phyloP scores from a whole-genome alignment of 2,329 filamentous ascomycete genomes.

The Diaporthe citriasiana region DNA sequence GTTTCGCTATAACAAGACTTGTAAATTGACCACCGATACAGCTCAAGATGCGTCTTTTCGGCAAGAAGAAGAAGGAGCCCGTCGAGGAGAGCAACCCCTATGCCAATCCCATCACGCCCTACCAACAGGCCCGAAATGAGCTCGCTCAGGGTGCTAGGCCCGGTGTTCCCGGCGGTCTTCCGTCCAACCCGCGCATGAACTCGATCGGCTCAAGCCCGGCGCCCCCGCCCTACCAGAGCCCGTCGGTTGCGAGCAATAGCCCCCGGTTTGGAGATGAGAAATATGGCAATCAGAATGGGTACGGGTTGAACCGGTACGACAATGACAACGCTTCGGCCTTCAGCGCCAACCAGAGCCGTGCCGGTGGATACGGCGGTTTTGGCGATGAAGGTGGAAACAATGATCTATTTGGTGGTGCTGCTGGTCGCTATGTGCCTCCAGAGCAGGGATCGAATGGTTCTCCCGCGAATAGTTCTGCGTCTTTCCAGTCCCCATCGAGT shows the following conservation, averaged over 20 bases:
- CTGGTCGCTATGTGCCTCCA: constrained; percentile 45
- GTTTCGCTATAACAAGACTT: neutral
- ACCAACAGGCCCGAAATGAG: constrained; percentile 59
- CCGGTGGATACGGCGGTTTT: constrained; percentile 74
- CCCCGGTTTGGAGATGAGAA: constrained; percentile 68
- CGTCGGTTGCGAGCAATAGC: constrained; percentile 48
- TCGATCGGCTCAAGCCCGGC: constrained; percentile 47
- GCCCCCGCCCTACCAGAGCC: constrained; percentile 53
- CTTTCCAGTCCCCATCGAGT: neutral
- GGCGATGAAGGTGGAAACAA: constrained; percentile 65
- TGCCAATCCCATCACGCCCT: constrained; percentile 63
- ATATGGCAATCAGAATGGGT: constrained; percentile 66
- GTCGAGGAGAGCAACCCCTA: constrained; percentile 72
- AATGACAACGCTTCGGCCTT: constrained; percentile 50
- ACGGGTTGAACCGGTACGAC: constrained; percentile 68
- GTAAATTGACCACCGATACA: constrained; percentile 10
- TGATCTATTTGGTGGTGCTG: constrained; percentile 67
- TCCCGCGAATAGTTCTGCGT: neutral
- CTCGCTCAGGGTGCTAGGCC: constrained; percentile 47
- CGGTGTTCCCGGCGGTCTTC: constrained; percentile 44
- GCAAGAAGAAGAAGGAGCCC: constrained; percentile 61
- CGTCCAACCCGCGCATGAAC: constrained; percentile 48
- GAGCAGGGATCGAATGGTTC: constrained; percentile 37
- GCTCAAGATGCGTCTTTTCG: constrained; percentile 61
- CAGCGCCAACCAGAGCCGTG: constrained; percentile 54